Evolutionary conservation across 495 filamentous ascomycete species (phyloP).

Genomic region (Hypoxylon rickii): DNA sequence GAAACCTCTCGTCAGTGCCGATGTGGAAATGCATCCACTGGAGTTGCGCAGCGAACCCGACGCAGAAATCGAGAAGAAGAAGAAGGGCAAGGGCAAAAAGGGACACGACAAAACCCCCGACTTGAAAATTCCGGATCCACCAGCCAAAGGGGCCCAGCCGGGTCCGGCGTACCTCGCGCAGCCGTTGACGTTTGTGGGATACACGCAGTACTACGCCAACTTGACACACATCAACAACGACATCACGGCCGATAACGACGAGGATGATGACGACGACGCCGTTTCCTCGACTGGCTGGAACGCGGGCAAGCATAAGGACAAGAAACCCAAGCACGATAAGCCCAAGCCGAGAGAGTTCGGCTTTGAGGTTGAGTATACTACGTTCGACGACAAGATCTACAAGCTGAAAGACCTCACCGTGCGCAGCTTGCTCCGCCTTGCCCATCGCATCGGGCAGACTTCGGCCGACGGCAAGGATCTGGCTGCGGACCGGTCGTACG

Average conservation of each 20-base stretch:
- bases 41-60: conserved; percentile 30
- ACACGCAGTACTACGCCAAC: conserved; percentile 92
- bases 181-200: conserved; percentile 72
- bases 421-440: conserved; percentile 76
- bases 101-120: too few relatives aligned
- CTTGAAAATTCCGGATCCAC: conserved; percentile 71
- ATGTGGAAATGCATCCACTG: conserved; percentile 18
- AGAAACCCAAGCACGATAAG: conserved; percentile 51
- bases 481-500: too few relatives aligned
- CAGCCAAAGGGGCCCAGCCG: conserved; percentile 72
- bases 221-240: conserved; percentile 83
- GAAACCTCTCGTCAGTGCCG: background rate
- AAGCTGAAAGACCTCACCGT: conserved; percentile 84
- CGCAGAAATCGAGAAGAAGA: conserved; percentile 42
- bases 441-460: conserved; percentile 70
- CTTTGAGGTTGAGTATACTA: conserved; percentile 87
- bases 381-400: conserved; percentile 73
- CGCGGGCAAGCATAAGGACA: conserved; percentile 61
- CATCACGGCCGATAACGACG: conserved; percentile 37
- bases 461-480: conserved; percentile 3
- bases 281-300: conserved; percentile 47
- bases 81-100: conserved; percentile 61
- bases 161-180: conserved; percentile 94
- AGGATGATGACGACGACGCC: too few relatives aligned
- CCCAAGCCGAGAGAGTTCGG: conserved; percentile 65